Percentiles rank a stretch among this genome's conserved stretches.
These are phyloP conservation scores for Candida tammaniensis DNA, from an alignment of 805 yeast species.

Conservation along the genomic window DNA sequence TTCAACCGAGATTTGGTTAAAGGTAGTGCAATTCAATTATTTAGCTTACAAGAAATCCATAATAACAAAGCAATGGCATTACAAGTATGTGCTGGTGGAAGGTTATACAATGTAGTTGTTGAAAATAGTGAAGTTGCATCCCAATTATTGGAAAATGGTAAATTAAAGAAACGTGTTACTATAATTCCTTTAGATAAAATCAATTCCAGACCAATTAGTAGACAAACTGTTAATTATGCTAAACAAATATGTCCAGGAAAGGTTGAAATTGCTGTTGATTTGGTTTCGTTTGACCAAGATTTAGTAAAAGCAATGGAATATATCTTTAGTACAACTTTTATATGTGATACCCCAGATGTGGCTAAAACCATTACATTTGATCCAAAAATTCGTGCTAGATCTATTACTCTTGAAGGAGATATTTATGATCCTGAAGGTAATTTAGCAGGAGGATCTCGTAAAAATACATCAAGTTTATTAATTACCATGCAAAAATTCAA, in stretches of 20 bases:
- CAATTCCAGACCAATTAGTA: slow-evolving; percentile 53
- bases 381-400: slow-evolving; percentile 72
- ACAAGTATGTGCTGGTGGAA: slow-evolving; percentile 92
- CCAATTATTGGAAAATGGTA: slow-evolving; percentile 73
- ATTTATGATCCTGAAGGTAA: slow-evolving; percentile 96
- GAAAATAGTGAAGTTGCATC: slow-evolving; percentile 86
- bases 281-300: slow-evolving; percentile 71
- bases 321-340: slow-evolving; percentile 85
- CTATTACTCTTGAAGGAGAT: slow-evolving; percentile 91
- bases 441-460: slow-evolving; percentile 90
- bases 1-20: slow-evolving; percentile 65
- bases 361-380: slow-evolving; percentile 89
- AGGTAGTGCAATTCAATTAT: slow-evolving; percentile 88
- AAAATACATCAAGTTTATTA: slow-evolving; percentile 54
- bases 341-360: slow-evolving; percentile 83
- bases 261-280: slow-evolving; percentile 85
- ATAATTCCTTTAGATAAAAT: slow-evolving; percentile 91
- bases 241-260: slow-evolving; percentile 75
- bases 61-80: slow-evolving; percentile 72
- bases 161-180: slow-evolving; percentile 77
- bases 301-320: slow-evolving; percentile 82
- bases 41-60: slow-evolving; percentile 56
- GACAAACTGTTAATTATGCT: slow-evolving; percentile 58
- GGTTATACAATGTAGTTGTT: slow-evolving; percentile 85
- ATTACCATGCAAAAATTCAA: slow-evolving; percentile 67